Evolutionary conservation across 768 basidiomycete species (phyloP), one percentile per base, ranked within the genome.

Genomic region (Mycena belliarum): DNA sequence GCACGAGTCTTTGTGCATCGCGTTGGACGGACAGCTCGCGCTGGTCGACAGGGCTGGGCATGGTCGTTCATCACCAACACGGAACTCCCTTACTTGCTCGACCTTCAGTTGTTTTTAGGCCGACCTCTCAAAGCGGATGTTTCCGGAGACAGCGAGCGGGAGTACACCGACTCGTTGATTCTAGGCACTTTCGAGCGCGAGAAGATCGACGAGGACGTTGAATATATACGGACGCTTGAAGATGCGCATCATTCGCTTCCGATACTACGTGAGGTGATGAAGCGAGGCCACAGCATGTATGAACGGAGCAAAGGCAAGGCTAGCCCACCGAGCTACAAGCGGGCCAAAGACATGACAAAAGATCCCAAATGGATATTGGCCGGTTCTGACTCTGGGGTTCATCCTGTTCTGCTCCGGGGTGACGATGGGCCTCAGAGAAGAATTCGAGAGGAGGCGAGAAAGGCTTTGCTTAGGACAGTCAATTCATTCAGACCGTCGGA

Each of bases 1-100:
- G 86, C 94, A 2, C 79, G 95, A 55, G 87, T 97, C 12, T 99
- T 98, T 64, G 87, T 99, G 0, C 97, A 99, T 72, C 91, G 97
- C 56, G 96, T 98, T 23, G 97, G 97, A 44, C 85, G 97, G 57
- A 98, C 97, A 6, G 97, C 97, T 7, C 84, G 97, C 67, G 96
- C 96, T 1, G 97, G 97, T 15, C 81, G 95, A 52, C 88, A 87
- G 68, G 97, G 97, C 29, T 94, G 93, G 89, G 96, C 96, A 2
- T 98, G 93, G 92, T 94, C 92, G 3, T 93, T 99, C 68, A 80
- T 97, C 52, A 91, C 91, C 4, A 83, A 88, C 66, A 68, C 81
- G 14, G 97, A 99, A 66, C 79, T 98, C 29, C 95, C 95, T 0
- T 91, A 91, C 74, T 80, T 98, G 24, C 78, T 95, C 60, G 97